These are phyloP conservation scores for Petunia axillaris DNA, from an alignment of 257 asterid species.

Conservation along the genomic window DNA sequence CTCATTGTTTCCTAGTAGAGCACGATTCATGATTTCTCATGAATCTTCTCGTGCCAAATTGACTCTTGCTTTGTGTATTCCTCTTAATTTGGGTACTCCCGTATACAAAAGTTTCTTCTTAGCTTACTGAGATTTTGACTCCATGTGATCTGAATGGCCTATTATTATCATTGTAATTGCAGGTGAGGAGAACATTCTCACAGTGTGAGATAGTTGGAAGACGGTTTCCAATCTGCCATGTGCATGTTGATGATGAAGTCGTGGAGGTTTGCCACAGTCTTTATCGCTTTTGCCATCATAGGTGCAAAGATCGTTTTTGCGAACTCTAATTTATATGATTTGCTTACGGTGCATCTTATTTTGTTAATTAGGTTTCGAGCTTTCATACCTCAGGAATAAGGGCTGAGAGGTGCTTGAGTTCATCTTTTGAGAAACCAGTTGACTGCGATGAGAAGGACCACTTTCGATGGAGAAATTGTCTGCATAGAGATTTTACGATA, in stretches of 20 bases:
- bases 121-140: not conserved
- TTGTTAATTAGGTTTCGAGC: slow-evolving; percentile 38
- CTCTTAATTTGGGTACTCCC: slow-evolving; percentile 3
- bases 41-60: slow-evolving; percentile 15
- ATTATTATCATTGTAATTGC: not conserved
- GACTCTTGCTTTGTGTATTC: not conserved
- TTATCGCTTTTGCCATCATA: not conserved
- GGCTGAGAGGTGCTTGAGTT: slow-evolving; percentile 23
- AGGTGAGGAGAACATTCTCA: slow-evolving; percentile 37
- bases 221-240: slow-evolving; percentile 43
- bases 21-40: slow-evolving; percentile 15
- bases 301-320: slow-evolving; percentile 12
- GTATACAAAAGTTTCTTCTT: not conserved
- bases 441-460: slow-evolving; percentile 34
- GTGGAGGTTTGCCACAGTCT: slow-evolving; percentile 31
- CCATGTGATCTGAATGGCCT: not conserved
- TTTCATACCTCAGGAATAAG: slow-evolving; percentile 37
- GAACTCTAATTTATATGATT: not conserved
- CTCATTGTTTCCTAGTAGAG: not conserved
- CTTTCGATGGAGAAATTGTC: slow-evolving; percentile 43
- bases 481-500: slow-evolving; percentile 41
- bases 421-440: slow-evolving; percentile 27
- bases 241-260: slow-evolving; percentile 34
- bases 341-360: slow-evolving; percentile 12
- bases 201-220: slow-evolving; percentile 38